Evolutionary conservation across 2,329 filamentous ascomycete species (phyloP).

Genomic region (Emmonsiellopsis sp.): DNA sequence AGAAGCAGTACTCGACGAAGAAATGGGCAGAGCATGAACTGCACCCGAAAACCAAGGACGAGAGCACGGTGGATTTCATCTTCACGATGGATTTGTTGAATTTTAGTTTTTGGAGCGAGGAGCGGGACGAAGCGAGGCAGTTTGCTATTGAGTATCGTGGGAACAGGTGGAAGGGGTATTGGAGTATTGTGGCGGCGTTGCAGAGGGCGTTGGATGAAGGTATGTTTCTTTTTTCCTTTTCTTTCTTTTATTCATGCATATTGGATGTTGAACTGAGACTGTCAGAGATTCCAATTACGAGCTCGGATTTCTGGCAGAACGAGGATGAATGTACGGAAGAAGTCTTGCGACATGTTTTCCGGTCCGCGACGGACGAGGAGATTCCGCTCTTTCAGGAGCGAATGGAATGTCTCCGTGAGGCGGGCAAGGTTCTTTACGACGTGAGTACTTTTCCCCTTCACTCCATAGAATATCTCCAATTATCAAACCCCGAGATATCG

Average conservation of each 20-base stretch:
- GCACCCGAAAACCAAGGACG: constrained; percentile 75
- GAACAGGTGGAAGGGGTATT: constrained; percentile 85
- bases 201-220: constrained; percentile 84
- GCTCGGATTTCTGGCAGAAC: constrained; percentile 75
- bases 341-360: constrained; percentile 66
- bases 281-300: constrained; percentile 76
- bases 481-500: too few relatives aligned
- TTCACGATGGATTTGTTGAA: constrained; percentile 97
- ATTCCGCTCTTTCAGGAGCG: constrained; percentile 78
- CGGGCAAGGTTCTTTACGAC: constrained; percentile 68
- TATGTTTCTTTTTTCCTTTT: constrained; percentile 21
- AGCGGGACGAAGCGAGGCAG: constrained; percentile 53
- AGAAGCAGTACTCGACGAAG: constrained; percentile 71
- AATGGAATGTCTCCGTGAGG: constrained; percentile 70
- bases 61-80: constrained; percentile 77
- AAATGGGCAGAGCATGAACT: constrained; percentile 84
- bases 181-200: constrained; percentile 80
- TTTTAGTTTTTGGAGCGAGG: constrained; percentile 91
- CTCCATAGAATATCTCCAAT: not conserved
- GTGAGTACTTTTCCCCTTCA: constrained; percentile 36
- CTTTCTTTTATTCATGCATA: not conserved
- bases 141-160: constrained; percentile 78
- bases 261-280: constrained; percentile 8
- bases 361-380: constrained; percentile 74
- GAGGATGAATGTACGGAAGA: constrained; percentile 68